phyloP scores from a whole-genome alignment of 441 rosid species.

The Aleurites moluccanus region DNA sequence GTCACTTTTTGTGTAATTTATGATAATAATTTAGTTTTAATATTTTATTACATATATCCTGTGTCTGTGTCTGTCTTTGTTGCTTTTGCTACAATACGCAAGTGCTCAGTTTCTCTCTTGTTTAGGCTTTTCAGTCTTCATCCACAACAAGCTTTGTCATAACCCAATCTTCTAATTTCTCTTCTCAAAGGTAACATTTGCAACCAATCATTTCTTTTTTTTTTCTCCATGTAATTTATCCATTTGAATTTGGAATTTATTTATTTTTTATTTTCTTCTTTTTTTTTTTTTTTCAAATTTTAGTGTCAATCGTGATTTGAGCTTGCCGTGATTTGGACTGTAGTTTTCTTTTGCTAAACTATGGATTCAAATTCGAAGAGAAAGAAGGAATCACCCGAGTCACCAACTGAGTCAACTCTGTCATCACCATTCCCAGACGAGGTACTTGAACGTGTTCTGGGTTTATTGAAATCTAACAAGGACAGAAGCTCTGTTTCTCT shows the following conservation, averaged over 20 bases:
- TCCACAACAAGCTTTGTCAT: not conserved
- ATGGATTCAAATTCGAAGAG: constrained; percentile 44
- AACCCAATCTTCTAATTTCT: no score
- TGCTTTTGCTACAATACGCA: constrained; percentile 21
- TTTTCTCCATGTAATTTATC: not conserved
- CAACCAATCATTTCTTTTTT: not conserved
- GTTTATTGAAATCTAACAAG: constrained; percentile 42
- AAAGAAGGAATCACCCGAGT: constrained; percentile 25
- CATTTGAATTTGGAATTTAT: not conserved
- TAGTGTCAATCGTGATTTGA: constrained; percentile 2
- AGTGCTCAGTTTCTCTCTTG: constrained; percentile 7
- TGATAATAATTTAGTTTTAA: not conserved
- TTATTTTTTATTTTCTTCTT: not conserved
- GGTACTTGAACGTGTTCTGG: constrained; percentile 57
- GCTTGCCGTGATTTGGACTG: constrained; percentile 3
- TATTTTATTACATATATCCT: not conserved
- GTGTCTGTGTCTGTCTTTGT: not conserved
- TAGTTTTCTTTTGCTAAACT: not conserved
- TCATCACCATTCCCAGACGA: constrained; percentile 55
- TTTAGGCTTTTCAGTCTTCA: not conserved
- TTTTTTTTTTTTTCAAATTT: not conserved
- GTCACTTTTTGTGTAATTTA: not conserved
- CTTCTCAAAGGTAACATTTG: constrained; percentile 16
- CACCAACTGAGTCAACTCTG: constrained; percentile 15
- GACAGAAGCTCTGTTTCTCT: constrained; percentile 64